Conservation (phyloP, 768 basidiomycete species). For the Dendrothele bispora region DNA sequence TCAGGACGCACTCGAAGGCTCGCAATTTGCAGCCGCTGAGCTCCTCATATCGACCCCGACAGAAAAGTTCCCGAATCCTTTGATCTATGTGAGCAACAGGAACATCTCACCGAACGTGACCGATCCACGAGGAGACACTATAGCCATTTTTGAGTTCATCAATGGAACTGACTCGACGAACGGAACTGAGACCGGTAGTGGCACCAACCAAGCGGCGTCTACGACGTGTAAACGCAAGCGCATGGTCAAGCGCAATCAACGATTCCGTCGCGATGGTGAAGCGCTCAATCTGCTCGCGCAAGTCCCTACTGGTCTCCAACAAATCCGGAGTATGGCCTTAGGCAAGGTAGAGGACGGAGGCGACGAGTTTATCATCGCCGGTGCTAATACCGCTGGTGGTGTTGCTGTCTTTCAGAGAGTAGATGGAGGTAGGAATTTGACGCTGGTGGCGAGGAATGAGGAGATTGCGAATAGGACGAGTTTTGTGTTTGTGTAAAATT, state of each 20-base stretch:
- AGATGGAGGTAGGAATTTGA: constrained; percentile 40
- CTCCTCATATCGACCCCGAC: constrained; percentile 49
- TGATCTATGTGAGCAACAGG: constrained; percentile 58
- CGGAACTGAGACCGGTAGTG: background rate
- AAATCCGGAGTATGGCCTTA: constrained; percentile 55
- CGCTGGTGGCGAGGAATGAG: constrained; percentile 37
- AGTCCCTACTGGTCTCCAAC: constrained; percentile 53
- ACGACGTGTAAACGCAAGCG: constrained; percentile 5
- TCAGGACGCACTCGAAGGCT: constrained; percentile 35
- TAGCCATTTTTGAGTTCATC: constrained; percentile 51
- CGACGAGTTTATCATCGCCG: constrained; percentile 40
- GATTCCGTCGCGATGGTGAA: background rate
- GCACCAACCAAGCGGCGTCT: background rate
- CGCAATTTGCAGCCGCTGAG: constrained; percentile 51
- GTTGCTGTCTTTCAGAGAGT: constrained; percentile 44
- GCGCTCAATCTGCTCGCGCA: constrained; percentile 44
- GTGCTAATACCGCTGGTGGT: constrained; percentile 31
- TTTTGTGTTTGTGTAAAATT: constrained; percentile 38
- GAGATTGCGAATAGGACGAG: constrained; percentile 36
- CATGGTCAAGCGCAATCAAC: constrained; percentile 14
- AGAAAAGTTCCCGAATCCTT: constrained; percentile 39
- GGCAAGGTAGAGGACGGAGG: constrained; percentile 38
- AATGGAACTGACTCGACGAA: constrained; percentile 16
- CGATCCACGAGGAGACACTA: constrained; percentile 56
- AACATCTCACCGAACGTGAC: constrained; percentile 44